Conservation (phyloP, 805 yeast species). For the Yamadazyma nakazawae region DNA sequence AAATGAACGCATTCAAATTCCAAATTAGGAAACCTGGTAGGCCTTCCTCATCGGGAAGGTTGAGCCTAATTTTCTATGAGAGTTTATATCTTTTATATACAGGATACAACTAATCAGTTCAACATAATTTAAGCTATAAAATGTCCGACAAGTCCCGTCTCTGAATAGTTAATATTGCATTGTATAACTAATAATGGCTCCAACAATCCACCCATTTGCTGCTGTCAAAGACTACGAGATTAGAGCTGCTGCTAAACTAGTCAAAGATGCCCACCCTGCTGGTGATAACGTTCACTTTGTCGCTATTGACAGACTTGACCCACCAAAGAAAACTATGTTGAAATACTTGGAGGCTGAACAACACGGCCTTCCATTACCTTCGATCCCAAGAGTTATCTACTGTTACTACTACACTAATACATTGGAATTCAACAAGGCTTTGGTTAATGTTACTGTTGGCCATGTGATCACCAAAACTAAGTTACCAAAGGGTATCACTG, state of each 20-base stretch:
- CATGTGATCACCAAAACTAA: slow-evolving; percentile 56
- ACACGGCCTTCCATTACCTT: slow-evolving; percentile 44
- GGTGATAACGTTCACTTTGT: slow-evolving; percentile 57
- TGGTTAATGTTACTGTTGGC: slow-evolving; percentile 61
- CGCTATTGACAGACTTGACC: slow-evolving; percentile 68
- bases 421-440: slow-evolving; percentile 60
- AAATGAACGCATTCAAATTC: slow-evolving; percentile 2
- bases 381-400: slow-evolving; percentile 66
- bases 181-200: slow-evolving; percentile 7
- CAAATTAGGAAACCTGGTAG: neutral
- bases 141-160: neutral
- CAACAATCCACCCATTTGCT: slow-evolving; percentile 53
- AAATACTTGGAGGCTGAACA: slow-evolving; percentile 67
- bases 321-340: slow-evolving; percentile 72
- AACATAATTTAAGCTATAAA: neutral
- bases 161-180: neutral
- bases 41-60: slow-evolving; percentile 8
- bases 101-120: neutral
- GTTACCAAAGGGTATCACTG: slow-evolving; percentile 60
- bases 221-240: slow-evolving; percentile 57
- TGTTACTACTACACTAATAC: slow-evolving; percentile 62
- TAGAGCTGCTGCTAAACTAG: slow-evolving; percentile 52
- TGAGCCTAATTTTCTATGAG: neutral
- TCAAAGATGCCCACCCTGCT: slow-evolving; percentile 56
- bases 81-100: neutral